Conservation (phyloP, 768 basidiomycete genomes). For the Macrolepiota dolichaula region DNA sequence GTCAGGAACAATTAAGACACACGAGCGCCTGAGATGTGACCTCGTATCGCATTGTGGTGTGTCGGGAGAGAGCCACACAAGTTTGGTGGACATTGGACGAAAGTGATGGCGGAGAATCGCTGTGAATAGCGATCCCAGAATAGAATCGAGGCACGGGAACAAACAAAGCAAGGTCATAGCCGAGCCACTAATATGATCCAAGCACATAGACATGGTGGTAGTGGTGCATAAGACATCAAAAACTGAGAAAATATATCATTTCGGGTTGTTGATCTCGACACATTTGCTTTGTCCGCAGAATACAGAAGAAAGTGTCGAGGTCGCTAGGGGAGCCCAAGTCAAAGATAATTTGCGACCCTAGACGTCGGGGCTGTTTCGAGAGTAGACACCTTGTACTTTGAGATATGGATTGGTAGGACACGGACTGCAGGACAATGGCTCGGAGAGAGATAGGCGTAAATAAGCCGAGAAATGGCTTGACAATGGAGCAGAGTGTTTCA, state of each 20-base stretch:
- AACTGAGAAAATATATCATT: neutral
- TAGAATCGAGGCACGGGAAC: neutral
- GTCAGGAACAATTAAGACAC: too few relatives aligned
- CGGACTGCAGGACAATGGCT: neutral
- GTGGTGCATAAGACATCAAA: neutral
- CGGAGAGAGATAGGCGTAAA: neutral
- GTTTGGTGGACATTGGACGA: too few relatives aligned
- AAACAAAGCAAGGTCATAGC: neutral
- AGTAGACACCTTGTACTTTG: neutral
- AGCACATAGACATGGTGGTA: neutral
- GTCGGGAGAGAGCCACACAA: too few relatives aligned
- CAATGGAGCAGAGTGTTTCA: neutral
- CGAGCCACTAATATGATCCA: neutral
- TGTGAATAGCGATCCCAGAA: neutral
- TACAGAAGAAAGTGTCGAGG: neutral
- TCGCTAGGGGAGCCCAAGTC: neutral
- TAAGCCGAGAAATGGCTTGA: neutral
- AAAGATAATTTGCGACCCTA: neutral
- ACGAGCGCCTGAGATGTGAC: too few relatives aligned
- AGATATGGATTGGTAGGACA: neutral
- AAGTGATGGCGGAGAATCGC: neutral
- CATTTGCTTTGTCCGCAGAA: conserved; percentile 1
- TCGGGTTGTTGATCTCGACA: neutral
- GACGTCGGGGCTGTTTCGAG: neutral
- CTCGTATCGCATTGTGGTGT: too few relatives aligned